Evolutionary conservation across 1,284 basidiomycete species (phyloP), one percentile per base, ranked within the genome.

Genomic region (Cutaneotrichosporon cutaneum): DNA sequence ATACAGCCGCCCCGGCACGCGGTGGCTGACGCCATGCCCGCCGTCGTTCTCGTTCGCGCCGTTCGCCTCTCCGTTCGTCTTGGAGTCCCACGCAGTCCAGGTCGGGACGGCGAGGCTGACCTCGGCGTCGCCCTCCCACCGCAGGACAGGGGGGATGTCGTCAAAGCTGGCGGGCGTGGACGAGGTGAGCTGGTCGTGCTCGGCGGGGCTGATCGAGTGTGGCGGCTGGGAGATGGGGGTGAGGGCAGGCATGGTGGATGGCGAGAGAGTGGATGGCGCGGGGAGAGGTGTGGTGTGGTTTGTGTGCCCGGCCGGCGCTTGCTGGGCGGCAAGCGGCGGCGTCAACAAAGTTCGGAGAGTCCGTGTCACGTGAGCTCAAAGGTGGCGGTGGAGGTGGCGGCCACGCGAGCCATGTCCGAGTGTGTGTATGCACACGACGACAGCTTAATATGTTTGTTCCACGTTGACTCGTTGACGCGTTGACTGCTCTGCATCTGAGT

Each of bases 101-200:
- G 3, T 85, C 82, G 30, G 90, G 26, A 39, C 90, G 62, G 90
- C 86, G 55, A 93, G 80, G 0, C 81, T 74, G 44, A 90, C 80
- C 5, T 84, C 81, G 39, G 92, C 88, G 70, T 86, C 83, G 71
- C 92, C 84, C 68, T 84, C 83, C 80, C 89, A 87, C 63, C 86
- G 83, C 56, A 94, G 81, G 59, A 93, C 82, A 0, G 92, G 87
- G 0, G 88, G 90, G 60, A 94, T 92, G 70, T 88, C 87, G 61
- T 80, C 82, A 78, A 95, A 94, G 1, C 88, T 90, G 0, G 83
- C 74, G 0, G 93, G 93, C 0, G 93, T 95, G 0, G 88, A 86
- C 13, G 84, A 84, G 10, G 88, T 84, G 36, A 91, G 76, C 11
- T 78, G 73, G 35, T 79, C 80, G 77, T 92, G 88, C 68, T 91